Base-by-base conservation (phyloP, 768 basidiomycete genomes). In the Hygrocybe punicea region DNA sequence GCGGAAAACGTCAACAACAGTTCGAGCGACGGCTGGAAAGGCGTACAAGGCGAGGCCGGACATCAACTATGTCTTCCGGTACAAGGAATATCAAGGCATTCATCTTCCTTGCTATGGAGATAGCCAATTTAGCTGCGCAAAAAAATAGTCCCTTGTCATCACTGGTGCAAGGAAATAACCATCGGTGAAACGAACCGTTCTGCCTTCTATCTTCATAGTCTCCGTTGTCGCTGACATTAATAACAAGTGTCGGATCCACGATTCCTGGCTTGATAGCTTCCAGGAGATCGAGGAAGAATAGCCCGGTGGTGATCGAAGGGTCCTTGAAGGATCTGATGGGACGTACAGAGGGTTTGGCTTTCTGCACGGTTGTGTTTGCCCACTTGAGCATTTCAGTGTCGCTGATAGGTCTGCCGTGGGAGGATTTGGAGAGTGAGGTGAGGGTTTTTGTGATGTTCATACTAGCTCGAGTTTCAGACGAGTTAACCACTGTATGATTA, bases 71-170 rank as follows among this genome's bases (percentile, higher is more conserved):
- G 73, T 94, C 94, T 67, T 98, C 96, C 0, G 96, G 94, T 0
- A 98, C 96, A 57, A 98, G 75, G 81, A 98, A 98, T 65, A 98
- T 98, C 63, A 97, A 73, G 4, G 92, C 91, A 53, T 93, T 91
- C 87, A 95, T 87, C 81, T 98, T 98, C 67, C 96, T 81, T n/a
- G 96, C 95, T 63, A 98, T 98, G 2, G 96, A 98, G 64, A 98
- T 98, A 7, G 93, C 96, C 61, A 98, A 73, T 83, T 98, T 98
- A 14, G 95, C 95, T 97, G 60, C 7, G 57, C 17, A 39, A 53
- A 60, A 48, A 10, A 35, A n/a, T n/a, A 55, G 33, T 42, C 34
- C 58, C 8, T 19, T 9, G 46, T 62, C 21, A 66, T 51, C 3
- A 23, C 25, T 53, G 37, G 19, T 14, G 11, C 14, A 17, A 51